Evolutionary conservation across 306 rosid species (phyloP).

Genomic region (Vigna angularis): DNA sequence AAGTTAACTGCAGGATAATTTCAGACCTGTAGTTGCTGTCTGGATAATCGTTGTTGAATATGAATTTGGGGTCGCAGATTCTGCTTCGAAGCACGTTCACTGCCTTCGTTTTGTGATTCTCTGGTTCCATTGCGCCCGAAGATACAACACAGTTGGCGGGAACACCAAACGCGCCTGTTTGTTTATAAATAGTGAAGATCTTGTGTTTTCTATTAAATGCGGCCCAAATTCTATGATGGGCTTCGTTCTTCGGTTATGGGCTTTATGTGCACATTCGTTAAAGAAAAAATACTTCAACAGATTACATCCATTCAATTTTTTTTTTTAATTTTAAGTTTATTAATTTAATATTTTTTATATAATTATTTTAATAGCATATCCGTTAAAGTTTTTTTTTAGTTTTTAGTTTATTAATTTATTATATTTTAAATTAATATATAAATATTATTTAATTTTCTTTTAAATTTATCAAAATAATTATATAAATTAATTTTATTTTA

Average conservation of each 20-base stretch:
- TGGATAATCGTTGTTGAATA: conserved; percentile 56
- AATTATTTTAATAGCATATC: too few relatives aligned
- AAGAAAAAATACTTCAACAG: too few relatives aligned
- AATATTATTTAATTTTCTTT: too few relatives aligned
- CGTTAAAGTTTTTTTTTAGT: too few relatives aligned
- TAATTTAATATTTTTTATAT: too few relatives aligned
- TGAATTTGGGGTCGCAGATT: conserved; percentile 65
- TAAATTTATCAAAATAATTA: too few relatives aligned
- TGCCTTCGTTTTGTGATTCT: conserved; percentile 58
- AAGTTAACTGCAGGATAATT: neutral
- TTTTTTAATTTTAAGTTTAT: too few relatives aligned
- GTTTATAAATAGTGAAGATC: neutral
- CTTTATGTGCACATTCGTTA: too few relatives aligned
- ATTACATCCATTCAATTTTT: too few relatives aligned
- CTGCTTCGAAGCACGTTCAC: conserved; percentile 66
- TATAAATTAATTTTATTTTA: too few relatives aligned
- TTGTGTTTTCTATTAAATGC: neutral
- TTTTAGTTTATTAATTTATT: too few relatives aligned
- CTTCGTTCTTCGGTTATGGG: neutral
- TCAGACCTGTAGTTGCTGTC: conserved; percentile 68
- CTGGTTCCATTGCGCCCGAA: conserved; percentile 41
- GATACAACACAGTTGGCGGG: conserved; percentile 41
- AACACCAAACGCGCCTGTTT: neutral
- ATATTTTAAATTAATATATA: too few relatives aligned
- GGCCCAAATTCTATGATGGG: conserved; percentile 29